Conservation (phyloP, 768 basidiomycete genomes). For the Cystobasidiopsis lactophilus region DNA sequence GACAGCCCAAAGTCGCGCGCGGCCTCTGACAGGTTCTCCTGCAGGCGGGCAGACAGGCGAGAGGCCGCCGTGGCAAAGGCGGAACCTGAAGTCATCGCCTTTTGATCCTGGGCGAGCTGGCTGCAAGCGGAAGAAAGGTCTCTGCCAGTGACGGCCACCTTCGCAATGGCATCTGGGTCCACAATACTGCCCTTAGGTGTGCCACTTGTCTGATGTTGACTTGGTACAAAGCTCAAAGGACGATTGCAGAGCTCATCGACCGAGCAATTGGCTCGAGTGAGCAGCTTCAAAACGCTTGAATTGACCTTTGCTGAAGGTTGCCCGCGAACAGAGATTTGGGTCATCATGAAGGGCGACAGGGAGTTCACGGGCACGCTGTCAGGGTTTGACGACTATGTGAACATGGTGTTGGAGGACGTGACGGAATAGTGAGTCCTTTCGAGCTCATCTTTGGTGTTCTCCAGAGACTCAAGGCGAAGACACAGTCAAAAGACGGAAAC, state of each 20-base stretch:
- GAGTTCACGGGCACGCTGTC: conserved; percentile 84
- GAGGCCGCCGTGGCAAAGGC: not conserved
- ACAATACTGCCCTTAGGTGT: no score
- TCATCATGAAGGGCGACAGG: conserved; percentile 86
- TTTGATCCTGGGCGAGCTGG: no score
- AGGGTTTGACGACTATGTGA: conserved; percentile 75
- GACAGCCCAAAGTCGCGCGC: conserved; percentile 8
- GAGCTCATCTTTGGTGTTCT: not conserved
- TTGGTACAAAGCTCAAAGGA: no score
- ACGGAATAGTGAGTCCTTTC: conserved; percentile 55
- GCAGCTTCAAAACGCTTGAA: no score
- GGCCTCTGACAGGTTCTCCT: conserved; percentile 11
- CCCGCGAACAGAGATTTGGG: conserved; percentile 43
- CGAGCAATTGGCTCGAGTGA: conserved; percentile 68
- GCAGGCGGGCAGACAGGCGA: conserved; percentile 6
- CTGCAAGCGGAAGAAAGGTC: no score
- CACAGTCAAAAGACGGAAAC: conserved; percentile 60
- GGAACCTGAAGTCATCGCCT: no score
- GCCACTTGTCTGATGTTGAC: no score
- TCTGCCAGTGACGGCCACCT: no score
- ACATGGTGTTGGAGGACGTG: conserved; percentile 77
- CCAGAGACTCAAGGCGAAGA: not conserved
- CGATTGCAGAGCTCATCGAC: conserved; percentile 59
- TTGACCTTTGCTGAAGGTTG: no score
- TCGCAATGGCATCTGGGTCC: no score